A percentile compares a stretch with the other conserved stretches of the same genome.
Conservation (phyloP, 225 moss, liverwort and hornwort species). For the Polytrichum commune region DNA sequence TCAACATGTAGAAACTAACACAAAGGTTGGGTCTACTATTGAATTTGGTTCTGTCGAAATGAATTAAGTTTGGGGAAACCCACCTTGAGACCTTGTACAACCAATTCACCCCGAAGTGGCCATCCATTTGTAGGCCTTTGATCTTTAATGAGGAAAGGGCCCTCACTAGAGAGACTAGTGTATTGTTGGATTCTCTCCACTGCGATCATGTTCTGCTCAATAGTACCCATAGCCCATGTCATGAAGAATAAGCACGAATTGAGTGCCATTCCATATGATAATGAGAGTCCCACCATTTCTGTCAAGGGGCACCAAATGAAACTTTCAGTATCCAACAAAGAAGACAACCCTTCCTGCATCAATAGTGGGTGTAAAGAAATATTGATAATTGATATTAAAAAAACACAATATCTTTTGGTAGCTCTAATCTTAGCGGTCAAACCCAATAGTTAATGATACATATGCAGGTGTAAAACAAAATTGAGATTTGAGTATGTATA, state of each 20-base stretch:
- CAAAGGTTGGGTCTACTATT: too few species aligned
- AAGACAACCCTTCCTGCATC: too few species aligned
- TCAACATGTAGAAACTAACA: too few species aligned
- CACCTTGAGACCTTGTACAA: conserved; percentile 8
- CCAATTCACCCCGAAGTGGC: conserved; percentile 1
- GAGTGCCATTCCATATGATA: conserved; percentile 12
- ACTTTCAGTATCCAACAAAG: too few species aligned
- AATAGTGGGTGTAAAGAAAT: too few species aligned
- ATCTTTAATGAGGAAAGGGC: conserved; percentile 4
- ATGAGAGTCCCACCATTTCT: conserved; percentile 11
- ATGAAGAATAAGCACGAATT: conserved; percentile 3
- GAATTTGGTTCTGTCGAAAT: too few species aligned
- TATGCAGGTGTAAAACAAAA: too few species aligned
- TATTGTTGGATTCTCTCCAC: conserved; percentile 16
- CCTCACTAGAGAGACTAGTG: conserved; percentile 4
- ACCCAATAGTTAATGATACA: too few species aligned
- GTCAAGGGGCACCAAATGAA: background rate
- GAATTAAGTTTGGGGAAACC: background rate
- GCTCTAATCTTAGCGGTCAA: too few species aligned
- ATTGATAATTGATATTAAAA: too few species aligned
- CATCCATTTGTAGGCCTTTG: conserved; percentile 6
- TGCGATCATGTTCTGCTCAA: conserved; percentile 6
- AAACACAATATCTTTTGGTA: too few species aligned
- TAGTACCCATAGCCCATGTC: background rate
- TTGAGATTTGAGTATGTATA: too few species aligned